Evolutionary conservation across 306 rosid species (phyloP).

Genomic region (Pachyrhizus erosus): DNA sequence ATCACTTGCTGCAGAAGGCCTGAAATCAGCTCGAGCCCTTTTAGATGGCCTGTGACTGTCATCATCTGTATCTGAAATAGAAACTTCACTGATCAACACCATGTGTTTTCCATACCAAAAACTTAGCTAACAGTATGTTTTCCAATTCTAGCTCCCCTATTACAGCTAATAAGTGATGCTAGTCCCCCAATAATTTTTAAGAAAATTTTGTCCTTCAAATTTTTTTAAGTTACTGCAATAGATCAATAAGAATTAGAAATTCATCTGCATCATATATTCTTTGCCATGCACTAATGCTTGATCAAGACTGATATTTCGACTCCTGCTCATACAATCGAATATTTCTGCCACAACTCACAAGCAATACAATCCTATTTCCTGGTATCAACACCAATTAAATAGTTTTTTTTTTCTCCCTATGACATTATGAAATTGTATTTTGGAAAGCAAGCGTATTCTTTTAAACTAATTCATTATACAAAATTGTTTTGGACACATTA

Average conservation of each 20-base stretch:
- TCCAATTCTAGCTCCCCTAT: neutral
- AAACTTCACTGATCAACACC: slow-evolving; percentile 33
- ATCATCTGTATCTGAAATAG: slow-evolving; percentile 82
- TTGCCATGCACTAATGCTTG: neutral
- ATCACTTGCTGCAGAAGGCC: slow-evolving; percentile 62
- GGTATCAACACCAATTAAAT: neutral
- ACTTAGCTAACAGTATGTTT: neutral
- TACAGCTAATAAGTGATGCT: neutral
- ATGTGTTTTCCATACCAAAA: neutral
- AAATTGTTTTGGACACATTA: neutral
- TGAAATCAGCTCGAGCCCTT: slow-evolving; percentile 79
- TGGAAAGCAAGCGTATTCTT: neutral
- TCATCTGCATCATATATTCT: neutral
- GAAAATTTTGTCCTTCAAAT: neutral
- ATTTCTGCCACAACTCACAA: neutral
- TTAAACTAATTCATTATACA: neutral
- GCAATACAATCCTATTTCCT: neutral
- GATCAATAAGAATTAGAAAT: neutral
- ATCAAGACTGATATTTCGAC: neutral
- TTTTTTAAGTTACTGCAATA: neutral
- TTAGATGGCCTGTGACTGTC: slow-evolving; percentile 86
- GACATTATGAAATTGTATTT: neutral
- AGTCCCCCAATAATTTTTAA: neutral
- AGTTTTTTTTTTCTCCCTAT: neutral
- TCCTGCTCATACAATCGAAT: neutral